phyloP scores from a whole-genome alignment of 169 alveolate species.

The Cryptosporidium ryanae region DNA sequence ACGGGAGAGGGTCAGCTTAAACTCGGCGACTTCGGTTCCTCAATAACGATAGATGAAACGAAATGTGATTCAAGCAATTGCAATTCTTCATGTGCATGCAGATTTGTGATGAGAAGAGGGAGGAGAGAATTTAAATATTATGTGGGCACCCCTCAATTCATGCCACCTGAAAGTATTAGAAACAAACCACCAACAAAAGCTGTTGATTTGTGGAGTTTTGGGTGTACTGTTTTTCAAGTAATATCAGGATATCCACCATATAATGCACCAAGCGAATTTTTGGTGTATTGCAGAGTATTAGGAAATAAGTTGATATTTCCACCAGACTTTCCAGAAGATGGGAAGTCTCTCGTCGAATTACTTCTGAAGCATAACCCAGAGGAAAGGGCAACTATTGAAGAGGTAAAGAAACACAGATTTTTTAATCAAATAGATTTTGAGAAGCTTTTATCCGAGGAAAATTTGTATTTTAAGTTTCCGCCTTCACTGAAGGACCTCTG shows the following conservation, averaged over 20 bases:
- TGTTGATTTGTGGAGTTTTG: conserved; percentile 92
- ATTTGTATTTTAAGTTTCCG: neutral
- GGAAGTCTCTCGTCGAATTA: conserved; percentile 18
- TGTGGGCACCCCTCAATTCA: conserved; percentile 93
- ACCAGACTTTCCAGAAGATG: conserved; percentile 69
- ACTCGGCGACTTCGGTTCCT: conserved; percentile 82
- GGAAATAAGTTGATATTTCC: conserved; percentile 23
- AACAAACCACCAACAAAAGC: conserved; percentile 86
- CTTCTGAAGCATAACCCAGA: conserved; percentile 20
- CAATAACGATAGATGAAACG: conserved; percentile 79
- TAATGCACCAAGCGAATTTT: conserved; percentile 73
- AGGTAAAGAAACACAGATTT: conserved; percentile 16
- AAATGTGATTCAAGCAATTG: conserved; percentile 33
- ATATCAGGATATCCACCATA: conserved; percentile 83
- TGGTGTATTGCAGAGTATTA: conserved; percentile 59
- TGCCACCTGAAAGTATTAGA: conserved; percentile 93
- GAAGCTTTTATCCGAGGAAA: neutral
- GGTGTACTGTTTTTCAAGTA: conserved; percentile 91
- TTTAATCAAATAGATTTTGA: conserved; percentile 47
- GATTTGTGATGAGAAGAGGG: conserved; percentile 62
- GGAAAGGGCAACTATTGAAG: conserved; percentile 42
- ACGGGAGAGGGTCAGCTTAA: conserved; percentile 35
- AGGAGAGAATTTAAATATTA: conserved; percentile 85
- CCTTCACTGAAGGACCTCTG: conserved; percentile 52
- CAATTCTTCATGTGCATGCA: conserved; percentile 31